Conservation (phyloP, 2,329 filamentous ascomycete species). For the Cephalotrichum gorgonifer region DNA sequence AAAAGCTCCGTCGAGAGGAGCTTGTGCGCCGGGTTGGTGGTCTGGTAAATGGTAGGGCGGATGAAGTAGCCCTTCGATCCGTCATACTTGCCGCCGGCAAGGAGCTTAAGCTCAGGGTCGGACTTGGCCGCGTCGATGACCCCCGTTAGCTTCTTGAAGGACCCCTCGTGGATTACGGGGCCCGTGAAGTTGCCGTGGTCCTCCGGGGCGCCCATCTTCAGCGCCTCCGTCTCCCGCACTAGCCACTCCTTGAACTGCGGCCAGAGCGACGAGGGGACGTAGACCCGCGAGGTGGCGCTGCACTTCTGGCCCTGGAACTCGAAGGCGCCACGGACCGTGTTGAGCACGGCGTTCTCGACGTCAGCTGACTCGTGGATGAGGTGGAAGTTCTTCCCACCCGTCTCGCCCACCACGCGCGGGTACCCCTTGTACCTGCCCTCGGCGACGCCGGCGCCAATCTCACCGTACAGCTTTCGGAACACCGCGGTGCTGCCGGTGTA, state of each 20-base stretch:
- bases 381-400: slow-evolving; percentile 91
- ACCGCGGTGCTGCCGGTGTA: slow-evolving; percentile 90
- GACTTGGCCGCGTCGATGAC: slow-evolving; percentile 74
- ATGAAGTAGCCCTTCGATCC: slow-evolving; percentile 72
- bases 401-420: slow-evolving; percentile 82
- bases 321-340: slow-evolving; percentile 79
- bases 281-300: slow-evolving; percentile 71
- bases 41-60: slow-evolving; percentile 71
- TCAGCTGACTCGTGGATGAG: slow-evolving; percentile 70
- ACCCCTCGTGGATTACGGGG: slow-evolving; percentile 72
- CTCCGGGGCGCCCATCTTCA: slow-evolving; percentile 59
- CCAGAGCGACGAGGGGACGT: slow-evolving; percentile 68
- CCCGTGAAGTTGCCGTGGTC: slow-evolving; percentile 74
- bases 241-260: slow-evolving; percentile 59
- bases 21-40: slow-evolving; percentile 61
- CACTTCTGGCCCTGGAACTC: slow-evolving; percentile 92
- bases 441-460: slow-evolving; percentile 72
- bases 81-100: slow-evolving; percentile 70
- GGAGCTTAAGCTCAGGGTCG: slow-evolving; percentile 60
- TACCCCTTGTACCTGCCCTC: slow-evolving; percentile 77
- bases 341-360: slow-evolving; percentile 65
- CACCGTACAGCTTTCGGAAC: slow-evolving; percentile 79
- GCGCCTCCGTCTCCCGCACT: slow-evolving; percentile 54
- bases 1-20: slow-evolving; percentile 74
- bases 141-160: slow-evolving; percentile 69